A percentile compares a stretch with the other conserved stretches of the same genome.
These are phyloP conservation scores for Globisporangium spinosum DNA, from an alignment of 352 stramenopile species.

Conservation along the genomic window DNA sequence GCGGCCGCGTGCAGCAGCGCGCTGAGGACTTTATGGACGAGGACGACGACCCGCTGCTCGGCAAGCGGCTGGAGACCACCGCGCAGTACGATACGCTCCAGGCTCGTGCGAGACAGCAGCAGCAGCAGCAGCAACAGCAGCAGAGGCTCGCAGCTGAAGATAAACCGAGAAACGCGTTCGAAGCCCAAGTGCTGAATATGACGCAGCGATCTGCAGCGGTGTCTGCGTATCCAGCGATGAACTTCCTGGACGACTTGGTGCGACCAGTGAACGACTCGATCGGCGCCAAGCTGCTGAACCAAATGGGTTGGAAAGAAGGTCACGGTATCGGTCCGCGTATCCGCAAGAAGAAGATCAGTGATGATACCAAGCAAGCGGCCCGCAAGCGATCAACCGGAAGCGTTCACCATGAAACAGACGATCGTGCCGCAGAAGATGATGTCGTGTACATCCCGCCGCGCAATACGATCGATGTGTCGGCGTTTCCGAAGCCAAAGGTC, in stretches of 20 bases:
- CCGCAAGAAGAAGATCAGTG: constrained; percentile 39
- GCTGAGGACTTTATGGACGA: constrained; percentile 94
- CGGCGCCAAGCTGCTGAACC: constrained; percentile 74
- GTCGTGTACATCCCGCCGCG: constrained; percentile 55
- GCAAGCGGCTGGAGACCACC: constrained; percentile 67
- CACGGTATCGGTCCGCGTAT: constrained; percentile 81
- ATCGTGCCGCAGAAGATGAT: constrained; percentile 30
- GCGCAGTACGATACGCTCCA: constrained; percentile 64
- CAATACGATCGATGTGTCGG: constrained; percentile 45
- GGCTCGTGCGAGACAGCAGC: constrained; percentile 25
- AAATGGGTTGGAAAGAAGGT: constrained; percentile 91
- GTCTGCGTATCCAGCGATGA: constrained; percentile 30
- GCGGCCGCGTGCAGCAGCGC: constrained; percentile 41
- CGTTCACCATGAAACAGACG: constrained; percentile 10
- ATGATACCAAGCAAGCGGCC: background rate
- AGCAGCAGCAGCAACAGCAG: constrained; percentile 27
- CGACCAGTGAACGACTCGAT: constrained; percentile 73
- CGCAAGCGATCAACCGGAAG: background rate
- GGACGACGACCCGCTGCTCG: constrained; percentile 89
- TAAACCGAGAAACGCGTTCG: constrained; percentile 13
- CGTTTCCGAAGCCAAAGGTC: constrained; percentile 67
- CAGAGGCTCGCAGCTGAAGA: background rate
- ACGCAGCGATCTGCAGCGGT: background rate
- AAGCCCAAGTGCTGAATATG: constrained; percentile 9
- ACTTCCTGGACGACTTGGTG: constrained; percentile 72